A percentile compares a stretch with the other conserved stretches of the same genome.
phyloP scores from a whole-genome alignment of 768 basidiomycete genomes.

The Panellus pusillus region DNA sequence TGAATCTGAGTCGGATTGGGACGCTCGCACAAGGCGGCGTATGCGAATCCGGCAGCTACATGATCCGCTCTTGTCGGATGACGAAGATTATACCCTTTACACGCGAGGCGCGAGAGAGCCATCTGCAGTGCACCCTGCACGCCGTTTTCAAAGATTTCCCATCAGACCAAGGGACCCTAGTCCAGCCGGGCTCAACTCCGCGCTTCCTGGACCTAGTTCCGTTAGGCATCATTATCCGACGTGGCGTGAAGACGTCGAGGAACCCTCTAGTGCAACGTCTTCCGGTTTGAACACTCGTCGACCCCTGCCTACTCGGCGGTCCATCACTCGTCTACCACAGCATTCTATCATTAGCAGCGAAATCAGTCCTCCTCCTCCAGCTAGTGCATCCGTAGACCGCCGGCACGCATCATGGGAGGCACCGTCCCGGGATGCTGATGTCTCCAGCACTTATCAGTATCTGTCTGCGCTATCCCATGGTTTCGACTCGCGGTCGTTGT shows the following conservation, averaged over 20 bases:
- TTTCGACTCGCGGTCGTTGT: constrained; percentile 14
- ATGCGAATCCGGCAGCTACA: too few species aligned
- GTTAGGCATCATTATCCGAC: background rate
- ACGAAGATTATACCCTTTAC: background rate
- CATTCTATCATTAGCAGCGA: constrained; percentile 8
- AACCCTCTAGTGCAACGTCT: constrained; percentile 4
- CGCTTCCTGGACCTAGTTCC: background rate
- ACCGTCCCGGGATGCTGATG: constrained; percentile 11
- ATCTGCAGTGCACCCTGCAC: background rate
- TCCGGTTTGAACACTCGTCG: constrained; percentile 12
- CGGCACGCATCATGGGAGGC: constrained; percentile 21
- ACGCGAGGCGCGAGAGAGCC: background rate
- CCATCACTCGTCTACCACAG: constrained; percentile 12
- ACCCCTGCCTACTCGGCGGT: constrained; percentile 2
- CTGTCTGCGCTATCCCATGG: constrained; percentile 17
- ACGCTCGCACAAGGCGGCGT: background rate
- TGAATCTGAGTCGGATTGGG: constrained; percentile 13
- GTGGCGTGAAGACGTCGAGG: background rate
- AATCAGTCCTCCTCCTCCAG: constrained; percentile 13
- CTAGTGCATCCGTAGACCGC: constrained; percentile 17
- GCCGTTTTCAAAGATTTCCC: background rate
- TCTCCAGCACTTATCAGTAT: constrained; percentile 17
- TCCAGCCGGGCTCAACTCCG: background rate
- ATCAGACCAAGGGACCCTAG: background rate
- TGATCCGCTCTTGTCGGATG: background rate